Conservation (phyloP, 1,284 basidiomycete genomes). For the Macrocystidia cucumis region DNA sequence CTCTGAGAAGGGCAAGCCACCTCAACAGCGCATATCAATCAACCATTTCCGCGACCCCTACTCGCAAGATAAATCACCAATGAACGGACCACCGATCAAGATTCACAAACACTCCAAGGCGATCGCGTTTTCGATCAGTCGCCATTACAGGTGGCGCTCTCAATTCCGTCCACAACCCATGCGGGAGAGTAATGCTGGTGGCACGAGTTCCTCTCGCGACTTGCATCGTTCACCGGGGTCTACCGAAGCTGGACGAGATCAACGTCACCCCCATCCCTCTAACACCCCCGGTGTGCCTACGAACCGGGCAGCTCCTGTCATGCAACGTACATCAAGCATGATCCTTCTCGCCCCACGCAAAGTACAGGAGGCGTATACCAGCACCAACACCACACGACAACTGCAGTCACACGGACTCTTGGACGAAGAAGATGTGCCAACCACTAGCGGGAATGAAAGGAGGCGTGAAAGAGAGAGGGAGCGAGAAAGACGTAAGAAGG, state of each 20-base stretch:
- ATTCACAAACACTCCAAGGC: constrained; percentile 76
- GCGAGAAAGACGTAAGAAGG: constrained; percentile 11
- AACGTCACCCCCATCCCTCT: too few relatives aligned
- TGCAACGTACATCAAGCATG: constrained; percentile 27
- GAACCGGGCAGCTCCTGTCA: constrained; percentile 9
- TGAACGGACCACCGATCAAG: constrained; percentile 53
- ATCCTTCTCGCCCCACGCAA: constrained; percentile 63
- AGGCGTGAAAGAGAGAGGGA: constrained; percentile 17
- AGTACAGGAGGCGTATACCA: constrained; percentile 72
- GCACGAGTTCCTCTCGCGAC: constrained; percentile 17
- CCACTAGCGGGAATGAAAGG: constrained; percentile 6
- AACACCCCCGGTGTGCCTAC: too few relatives aligned
- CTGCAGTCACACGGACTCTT: constrained; percentile 61
- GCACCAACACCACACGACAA: constrained; percentile 65
- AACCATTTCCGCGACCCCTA: constrained; percentile 46
- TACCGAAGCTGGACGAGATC: too few relatives aligned
- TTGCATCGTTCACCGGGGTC: too few relatives aligned
- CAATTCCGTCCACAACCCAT: too few relatives aligned
- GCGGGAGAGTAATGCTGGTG: too few relatives aligned
- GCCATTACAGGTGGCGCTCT: constrained; percentile 49
- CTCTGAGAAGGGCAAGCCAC: constrained; percentile 45
- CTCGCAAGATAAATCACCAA: constrained; percentile 25
- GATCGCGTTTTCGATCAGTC: constrained; percentile 67
- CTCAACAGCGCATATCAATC: constrained; percentile 61
- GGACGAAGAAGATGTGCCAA: constrained; percentile 24